A percentile compares a stretch with the other conserved stretches of the same genome.
These are phyloP conservation scores for Kodamaea suecica DNA, from an alignment of 1,139 yeast species.

Conservation along the genomic window DNA sequence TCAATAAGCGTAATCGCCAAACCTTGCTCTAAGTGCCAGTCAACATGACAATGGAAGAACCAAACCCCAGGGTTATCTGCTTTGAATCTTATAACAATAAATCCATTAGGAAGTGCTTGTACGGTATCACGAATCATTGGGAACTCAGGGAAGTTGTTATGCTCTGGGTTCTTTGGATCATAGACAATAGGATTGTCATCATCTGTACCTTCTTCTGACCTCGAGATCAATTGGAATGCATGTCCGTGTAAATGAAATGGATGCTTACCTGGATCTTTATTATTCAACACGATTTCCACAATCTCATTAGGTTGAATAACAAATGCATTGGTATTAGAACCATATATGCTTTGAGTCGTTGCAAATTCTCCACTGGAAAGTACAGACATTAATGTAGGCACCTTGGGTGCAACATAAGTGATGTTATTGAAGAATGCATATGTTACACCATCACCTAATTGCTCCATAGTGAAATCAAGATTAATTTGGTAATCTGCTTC, in stretches of 20 bases:
- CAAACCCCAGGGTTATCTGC: slow-evolving; percentile 90
- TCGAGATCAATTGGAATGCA: slow-evolving; percentile 66
- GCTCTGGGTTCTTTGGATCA: slow-evolving; percentile 47
- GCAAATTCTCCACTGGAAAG: slow-evolving; percentile 49
- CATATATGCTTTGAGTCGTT: slow-evolving; percentile 52
- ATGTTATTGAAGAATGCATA: slow-evolving; percentile 74
- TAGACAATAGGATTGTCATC: slow-evolving; percentile 52
- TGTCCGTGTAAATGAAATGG: slow-evolving; percentile 96
- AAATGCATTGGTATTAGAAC: slow-evolving; percentile 63
- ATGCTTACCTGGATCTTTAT: slow-evolving; percentile 78
- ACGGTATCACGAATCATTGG: slow-evolving; percentile 69
- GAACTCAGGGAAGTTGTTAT: slow-evolving; percentile 53
- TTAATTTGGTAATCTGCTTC: slow-evolving; percentile 61
- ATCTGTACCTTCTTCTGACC: slow-evolving; percentile 53
- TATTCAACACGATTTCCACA: slow-evolving; percentile 70
- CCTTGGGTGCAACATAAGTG: slow-evolving; percentile 60
- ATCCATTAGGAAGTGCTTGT: slow-evolving; percentile 61
- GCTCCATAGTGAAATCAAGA: slow-evolving; percentile 62
- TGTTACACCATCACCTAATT: slow-evolving; percentile 67
- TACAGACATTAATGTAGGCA: slow-evolving; percentile 62
- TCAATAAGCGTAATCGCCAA: slow-evolving; percentile 70
- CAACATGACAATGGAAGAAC: slow-evolving; percentile 93
- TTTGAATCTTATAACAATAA: slow-evolving; percentile 61
- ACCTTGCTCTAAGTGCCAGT: slow-evolving; percentile 92
- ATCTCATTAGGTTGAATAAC: slow-evolving; percentile 60